Conservation (phyloP, 306 rosid species). For the Neltuma alba region DNA sequence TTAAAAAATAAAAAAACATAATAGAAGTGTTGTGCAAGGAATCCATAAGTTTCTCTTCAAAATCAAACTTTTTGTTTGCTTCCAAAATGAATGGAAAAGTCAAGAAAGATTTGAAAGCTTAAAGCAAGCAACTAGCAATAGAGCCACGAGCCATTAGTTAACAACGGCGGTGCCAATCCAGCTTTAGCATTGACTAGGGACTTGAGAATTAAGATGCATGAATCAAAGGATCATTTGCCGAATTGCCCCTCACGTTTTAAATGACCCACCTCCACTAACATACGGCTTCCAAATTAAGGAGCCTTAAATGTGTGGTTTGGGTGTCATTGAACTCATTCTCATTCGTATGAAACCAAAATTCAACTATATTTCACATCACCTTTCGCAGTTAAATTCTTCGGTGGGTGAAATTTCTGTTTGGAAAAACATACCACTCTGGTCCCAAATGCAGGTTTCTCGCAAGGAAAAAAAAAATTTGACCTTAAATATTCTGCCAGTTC, state of each 20-base stretch:
- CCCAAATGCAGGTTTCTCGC: too few relatives aligned
- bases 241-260: background rate
- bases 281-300: background rate
- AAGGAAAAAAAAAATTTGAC: too few relatives aligned
- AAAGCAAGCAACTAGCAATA: too few relatives aligned
- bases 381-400: background rate
- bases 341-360: background rate
- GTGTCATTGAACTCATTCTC: too few relatives aligned
- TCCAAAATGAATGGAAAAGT: background rate
- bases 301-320: too few relatives aligned
- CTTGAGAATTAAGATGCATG: background rate
- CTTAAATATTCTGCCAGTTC: too few relatives aligned
- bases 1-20: too few relatives aligned
- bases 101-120: background rate
- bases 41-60: too few relatives aligned
- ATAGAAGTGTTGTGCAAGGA: too few relatives aligned
- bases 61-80: too few relatives aligned
- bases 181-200: background rate
- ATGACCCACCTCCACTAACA: background rate
- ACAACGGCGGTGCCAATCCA: background rate
- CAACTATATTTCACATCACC: background rate
- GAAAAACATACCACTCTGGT: too few relatives aligned
- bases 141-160: too few relatives aligned
- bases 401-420: background rate
- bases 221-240: background rate